Base-by-base conservation (phyloP, 2,329 filamentous ascomycete genomes). In the Fusarium sp. region DNA sequence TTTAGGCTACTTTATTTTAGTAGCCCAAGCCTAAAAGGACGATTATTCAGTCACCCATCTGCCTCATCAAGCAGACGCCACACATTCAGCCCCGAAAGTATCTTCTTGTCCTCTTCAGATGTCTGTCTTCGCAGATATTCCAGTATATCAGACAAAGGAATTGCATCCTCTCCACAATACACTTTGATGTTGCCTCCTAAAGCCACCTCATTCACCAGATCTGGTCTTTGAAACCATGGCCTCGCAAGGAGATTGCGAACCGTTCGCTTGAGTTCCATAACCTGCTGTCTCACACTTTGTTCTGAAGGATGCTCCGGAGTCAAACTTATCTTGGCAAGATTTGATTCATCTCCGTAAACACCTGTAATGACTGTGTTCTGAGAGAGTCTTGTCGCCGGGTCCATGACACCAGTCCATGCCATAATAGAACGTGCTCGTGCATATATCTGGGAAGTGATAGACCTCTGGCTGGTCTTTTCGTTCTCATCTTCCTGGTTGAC, bases 221-320 rank as follows among this genome's bases (percentile, higher is more conserved):
- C 34, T 12, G 34, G 34, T n/a, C 18, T 44, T 10, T 44, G 42
- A 0, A 22, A 44, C 42, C 42, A 22, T 7, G 42, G 22, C 6
- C 20, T 9, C 0, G 14, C 8, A 44, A 44, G 20, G 6, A 44
- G 42, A 16, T 22, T 24, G 20, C n/a, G 20, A 22, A 22, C 20
- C 4, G 20, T 16, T 7, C 3, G 8, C 22, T 44, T 44, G 15
- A 44, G 42, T 1, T 44, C 34, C 10, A n/a, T 10, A n/a, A 38
- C 34, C 34, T 7, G 18, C 4, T n/a, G 1, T n/a, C 34, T 38
- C 34, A 7, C 12, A 4, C 0, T 1, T 12, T 7, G 18, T 12
- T 38, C 34, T 10, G 18, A 8, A 38, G 34, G 34, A 4, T n/a
- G 10, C 5, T 3, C 34, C 11, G 18, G 5, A 38, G 34, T 12